These are phyloP conservation scores for Alloteropsis angusta DNA, from an alignment of 202 grass and related monocot species.

Conservation along the genomic window DNA sequence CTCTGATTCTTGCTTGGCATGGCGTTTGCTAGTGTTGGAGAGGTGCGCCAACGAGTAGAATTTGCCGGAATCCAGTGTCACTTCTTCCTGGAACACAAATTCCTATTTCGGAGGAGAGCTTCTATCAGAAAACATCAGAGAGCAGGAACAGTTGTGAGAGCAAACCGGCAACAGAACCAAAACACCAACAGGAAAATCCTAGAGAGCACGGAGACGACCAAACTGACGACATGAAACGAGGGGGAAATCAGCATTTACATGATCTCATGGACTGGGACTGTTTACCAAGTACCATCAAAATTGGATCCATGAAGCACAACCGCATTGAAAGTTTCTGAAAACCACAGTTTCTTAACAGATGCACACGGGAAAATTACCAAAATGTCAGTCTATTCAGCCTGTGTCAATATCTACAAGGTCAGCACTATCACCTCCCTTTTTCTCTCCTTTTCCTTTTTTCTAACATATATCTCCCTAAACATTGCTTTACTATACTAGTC, in stretches of 20 bases:
- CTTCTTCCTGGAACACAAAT: too few species aligned
- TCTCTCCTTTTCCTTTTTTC: background rate
- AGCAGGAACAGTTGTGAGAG: background rate
- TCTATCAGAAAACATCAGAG: background rate
- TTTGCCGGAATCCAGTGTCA: too few species aligned
- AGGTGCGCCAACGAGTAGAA: too few species aligned
- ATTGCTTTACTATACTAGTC: background rate
- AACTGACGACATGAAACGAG: background rate
- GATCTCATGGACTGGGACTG: background rate
- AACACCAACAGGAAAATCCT: background rate
- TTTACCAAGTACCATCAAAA: background rate
- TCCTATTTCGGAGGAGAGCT: too few species aligned
- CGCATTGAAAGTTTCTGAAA: background rate
- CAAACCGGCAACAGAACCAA: background rate
- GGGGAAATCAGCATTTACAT: background rate
- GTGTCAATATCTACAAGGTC: conserved; percentile 8
- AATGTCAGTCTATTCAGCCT: background rate
- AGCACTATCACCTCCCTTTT: background rate
- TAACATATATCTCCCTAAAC: conserved; percentile 15
- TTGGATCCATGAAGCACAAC: background rate
- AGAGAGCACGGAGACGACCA: background rate
- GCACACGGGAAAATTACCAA: background rate
- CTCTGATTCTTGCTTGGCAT: background rate
- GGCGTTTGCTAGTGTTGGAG: background rate
- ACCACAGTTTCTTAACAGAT: background rate